A percentile compares a stretch with the other conserved stretches of the same genome.
Evolutionary conservation across 371 early-diverging fungal species (phyloP).

Genomic region (Fennellomyces sp.): DNA sequence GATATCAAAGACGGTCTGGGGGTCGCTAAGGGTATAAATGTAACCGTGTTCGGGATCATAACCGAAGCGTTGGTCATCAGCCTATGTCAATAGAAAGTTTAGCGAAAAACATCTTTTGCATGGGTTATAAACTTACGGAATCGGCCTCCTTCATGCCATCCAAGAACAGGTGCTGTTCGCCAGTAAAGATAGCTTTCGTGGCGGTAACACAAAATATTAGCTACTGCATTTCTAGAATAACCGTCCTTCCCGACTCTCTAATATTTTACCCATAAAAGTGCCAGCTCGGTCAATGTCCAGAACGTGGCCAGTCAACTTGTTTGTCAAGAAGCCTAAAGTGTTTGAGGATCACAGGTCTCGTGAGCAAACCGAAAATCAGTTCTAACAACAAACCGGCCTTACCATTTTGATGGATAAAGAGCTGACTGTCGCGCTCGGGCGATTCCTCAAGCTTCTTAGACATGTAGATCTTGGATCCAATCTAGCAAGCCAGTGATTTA

Average conservation of each 20-base stretch:
- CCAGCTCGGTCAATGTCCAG: conserved; percentile 36
- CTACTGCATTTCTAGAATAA: conserved; percentile 2
- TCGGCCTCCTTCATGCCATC: conserved; percentile 42
- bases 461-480: conserved; percentile 16
- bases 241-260: not conserved
- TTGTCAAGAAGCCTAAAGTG: conserved; percentile 39
- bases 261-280: conserved; percentile 31
- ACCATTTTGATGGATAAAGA: conserved; percentile 28
- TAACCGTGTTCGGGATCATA: conserved; percentile 31
- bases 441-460: conserved; percentile 7
- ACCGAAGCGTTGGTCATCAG: conserved; percentile 43
- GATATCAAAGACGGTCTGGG: conserved; percentile 39
- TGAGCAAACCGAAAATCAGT: not conserved
- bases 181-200: conserved; percentile 35
- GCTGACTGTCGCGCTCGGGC: conserved; percentile 21
- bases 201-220: not conserved
- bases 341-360: not conserved
- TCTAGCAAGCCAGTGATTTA: conserved; percentile 5
- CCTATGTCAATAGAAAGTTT: not conserved
- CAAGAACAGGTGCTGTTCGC: conserved; percentile 31
- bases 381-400: too few species aligned
- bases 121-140: conserved; percentile 7
- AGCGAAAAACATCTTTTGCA: not conserved
- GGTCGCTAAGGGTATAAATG: conserved; percentile 29
- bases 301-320: conserved; percentile 36